Conservation (phyloP, 75 land plant species). For the Picea glauca region DNA sequence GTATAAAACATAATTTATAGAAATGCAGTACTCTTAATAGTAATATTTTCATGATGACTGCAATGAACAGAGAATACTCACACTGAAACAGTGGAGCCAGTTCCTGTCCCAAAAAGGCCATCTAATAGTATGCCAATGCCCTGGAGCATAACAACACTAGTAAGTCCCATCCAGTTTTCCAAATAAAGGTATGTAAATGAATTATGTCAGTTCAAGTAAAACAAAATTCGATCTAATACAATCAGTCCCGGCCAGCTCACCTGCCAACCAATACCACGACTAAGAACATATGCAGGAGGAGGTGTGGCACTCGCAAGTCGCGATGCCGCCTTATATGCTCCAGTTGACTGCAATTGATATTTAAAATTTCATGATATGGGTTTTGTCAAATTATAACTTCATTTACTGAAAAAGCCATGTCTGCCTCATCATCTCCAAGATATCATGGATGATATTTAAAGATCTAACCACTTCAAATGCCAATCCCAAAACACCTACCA, state of each 20-base stretch:
- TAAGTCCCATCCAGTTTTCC: no score
- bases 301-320: constrained; percentile 67
- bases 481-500: not conserved
- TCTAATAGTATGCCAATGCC: constrained; percentile 81
- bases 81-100: constrained; percentile 85
- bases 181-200: not conserved
- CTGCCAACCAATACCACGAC: constrained; percentile 66
- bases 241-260: constrained; percentile 7
- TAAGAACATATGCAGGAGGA: constrained; percentile 57
- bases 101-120: constrained; percentile 85
- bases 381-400: not conserved
- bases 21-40: not conserved
- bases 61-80: constrained; percentile 28
- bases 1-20: not conserved
- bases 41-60: not conserved
- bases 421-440: not conserved
- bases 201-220: not conserved
- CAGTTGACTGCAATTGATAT: constrained; percentile 40
- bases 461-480: not conserved
- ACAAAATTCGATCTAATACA: not conserved
- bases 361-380: not conserved
- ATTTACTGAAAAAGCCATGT: not conserved
- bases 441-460: not conserved
- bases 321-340: constrained; percentile 48
- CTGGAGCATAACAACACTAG: constrained; percentile 23